Evolutionary conservation across 495 filamentous ascomycete genomes (phyloP), one percentile per base, ranked within the genome.

Genomic region (Hyaloscypha bicolor): DNA sequence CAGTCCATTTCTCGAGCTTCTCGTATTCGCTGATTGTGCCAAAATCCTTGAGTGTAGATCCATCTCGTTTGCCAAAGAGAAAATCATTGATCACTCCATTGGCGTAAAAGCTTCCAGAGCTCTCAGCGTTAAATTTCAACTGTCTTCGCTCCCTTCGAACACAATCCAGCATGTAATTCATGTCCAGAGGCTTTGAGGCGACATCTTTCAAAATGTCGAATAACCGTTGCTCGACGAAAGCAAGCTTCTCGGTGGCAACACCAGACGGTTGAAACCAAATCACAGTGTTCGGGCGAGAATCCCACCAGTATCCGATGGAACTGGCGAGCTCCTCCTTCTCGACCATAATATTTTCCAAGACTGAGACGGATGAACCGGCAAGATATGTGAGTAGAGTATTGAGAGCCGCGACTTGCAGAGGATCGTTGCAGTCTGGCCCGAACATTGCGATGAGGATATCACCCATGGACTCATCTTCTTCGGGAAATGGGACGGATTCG

Each of bases 241-340:
- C 87, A 8, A 99, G 85, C 78, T 91, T 93, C 67, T 91, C 88
- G 0, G 95, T 97, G 51, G 88, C 91, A 35, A 99, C 96, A 61
- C 93, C 88, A 32, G 89, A 91, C 30, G 97, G 80, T 22, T 88
- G 88, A 69, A 98, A 88, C 79, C 88, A 92, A 51, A 98, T 91
- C 62, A 96, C 82, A 30, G 88, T 88, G 69, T 89, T 88, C n/a
- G 93, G 92, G 45, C 93, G 87, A 39, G 85, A 79, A 60, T 97
- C 93, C 55, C 84, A 90, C 72, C 84, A 86, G 73, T 90, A 93
- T 35, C 86, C 85, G 9, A 97, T 87, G 4, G 87, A 90, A 79
- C 93, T 97, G 12, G 93, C 91, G 63, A 97, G 82, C 67, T 96
- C 90, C 74, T 98, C 94, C 71, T 90, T 94, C 72, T 99, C 96